Evolutionary conservation across 2,329 filamentous ascomycete species (phyloP), one percentile per base, ranked within the genome.

Genomic region (Knufia fluminis): DNA sequence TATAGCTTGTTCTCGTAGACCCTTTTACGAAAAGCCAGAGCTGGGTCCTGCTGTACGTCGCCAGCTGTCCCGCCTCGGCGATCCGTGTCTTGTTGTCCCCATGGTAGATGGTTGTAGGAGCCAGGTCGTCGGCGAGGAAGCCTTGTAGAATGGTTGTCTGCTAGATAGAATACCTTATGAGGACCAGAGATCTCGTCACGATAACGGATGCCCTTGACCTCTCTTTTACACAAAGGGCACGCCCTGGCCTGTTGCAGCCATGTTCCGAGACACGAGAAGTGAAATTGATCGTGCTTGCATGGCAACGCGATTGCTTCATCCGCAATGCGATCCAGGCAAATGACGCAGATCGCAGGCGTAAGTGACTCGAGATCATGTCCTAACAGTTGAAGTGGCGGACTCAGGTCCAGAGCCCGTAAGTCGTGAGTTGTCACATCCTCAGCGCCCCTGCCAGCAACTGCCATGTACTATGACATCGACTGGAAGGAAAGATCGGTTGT

Each of bases 231-330:
- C 46, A 96, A 72, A 16, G 91, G 90, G 61, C 90, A 96, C 42
- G 73, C 77, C 0, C 82, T 73, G 8, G 78, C 77, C 55, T 85
- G 73, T 57, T 88, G 76, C 3, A 94, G 71, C 90, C 91, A 96
- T 66, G 77, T 89, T 19, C 83, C 68, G 4, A 95, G 76, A 65
- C 90, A 97, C 10, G 87, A 65, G 62, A 89, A 94, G 71, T 96
- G 89, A 64, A 94, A 95, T 57, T 82, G 80, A 50, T 73, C 69
- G 70, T 97, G 90, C 36, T 78, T 76, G 71, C 90, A 97, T 6
- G 90, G 89, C 17, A 76, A 70, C 6, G 86, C 79, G 45, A 83
- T 73, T 54, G 85, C 88, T 46, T 78, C 69, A 59, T 92, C 86
- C 8, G 80, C 79, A 60, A 95, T 74, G 47, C 70, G 62, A 50